phyloP scores from a whole-genome alignment of 306 rosid species.

The Fagus crenata region DNA sequence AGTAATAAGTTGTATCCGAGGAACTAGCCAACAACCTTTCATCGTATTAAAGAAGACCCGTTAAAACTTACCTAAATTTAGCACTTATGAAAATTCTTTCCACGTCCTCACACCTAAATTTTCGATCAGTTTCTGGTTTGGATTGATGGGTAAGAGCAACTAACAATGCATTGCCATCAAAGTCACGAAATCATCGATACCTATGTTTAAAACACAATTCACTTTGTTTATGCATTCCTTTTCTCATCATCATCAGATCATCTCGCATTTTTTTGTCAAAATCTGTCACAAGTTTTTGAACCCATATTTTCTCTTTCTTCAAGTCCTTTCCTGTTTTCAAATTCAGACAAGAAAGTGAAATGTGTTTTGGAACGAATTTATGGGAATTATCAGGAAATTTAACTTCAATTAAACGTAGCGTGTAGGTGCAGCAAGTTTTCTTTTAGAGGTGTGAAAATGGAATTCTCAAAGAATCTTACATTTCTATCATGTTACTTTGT shows the following conservation, averaged over 20 bases:
- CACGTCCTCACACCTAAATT: conserved; percentile 42
- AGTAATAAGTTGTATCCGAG: neutral
- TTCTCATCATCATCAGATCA: conserved; percentile 35
- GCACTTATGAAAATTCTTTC: neutral
- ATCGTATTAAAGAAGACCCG: conserved; percentile 16
- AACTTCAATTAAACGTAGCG: conserved; percentile 27
- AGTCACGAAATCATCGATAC: conserved; percentile 46
- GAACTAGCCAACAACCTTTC: neutral
- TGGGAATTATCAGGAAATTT: conserved; percentile 29
- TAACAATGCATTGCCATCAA: conserved; percentile 40
- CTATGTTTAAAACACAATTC: conserved; percentile 44
- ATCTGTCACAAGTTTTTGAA: conserved; percentile 22
- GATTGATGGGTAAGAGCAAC: conserved; percentile 31
- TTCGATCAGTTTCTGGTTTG: conserved; percentile 55
- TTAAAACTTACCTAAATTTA: conserved; percentile 30
- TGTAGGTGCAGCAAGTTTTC: conserved; percentile 14
- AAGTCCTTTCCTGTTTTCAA: neutral
- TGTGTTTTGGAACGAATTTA: conserved; percentile 2
- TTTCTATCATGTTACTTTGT: too few species aligned
- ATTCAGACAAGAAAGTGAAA: conserved; percentile 18
- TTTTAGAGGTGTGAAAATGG: conserved; percentile 4
- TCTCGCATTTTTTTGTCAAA: conserved; percentile 38
- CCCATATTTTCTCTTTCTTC: conserved; percentile 27
- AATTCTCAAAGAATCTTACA: neutral
- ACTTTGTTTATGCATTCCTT: conserved; percentile 30